Evolutionary conservation across 306 rosid species (phyloP).

Genomic region (Ceratonia siliqua): DNA sequence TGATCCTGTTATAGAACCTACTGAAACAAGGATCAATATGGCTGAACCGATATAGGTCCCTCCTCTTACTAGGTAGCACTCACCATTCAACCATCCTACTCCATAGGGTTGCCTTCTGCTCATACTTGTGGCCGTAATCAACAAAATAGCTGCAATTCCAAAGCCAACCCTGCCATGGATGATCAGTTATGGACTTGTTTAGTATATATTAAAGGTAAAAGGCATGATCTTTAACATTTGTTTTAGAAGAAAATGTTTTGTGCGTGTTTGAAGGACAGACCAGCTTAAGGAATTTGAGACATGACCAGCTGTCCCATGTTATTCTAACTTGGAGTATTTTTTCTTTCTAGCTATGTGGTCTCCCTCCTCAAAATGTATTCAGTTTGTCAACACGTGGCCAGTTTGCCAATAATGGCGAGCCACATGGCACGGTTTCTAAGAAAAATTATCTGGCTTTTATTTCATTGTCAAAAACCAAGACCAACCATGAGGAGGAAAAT

Average conservation of each 20-base stretch:
- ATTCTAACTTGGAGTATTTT: not conserved
- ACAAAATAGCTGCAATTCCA: conserved; percentile 51
- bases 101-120: conserved; percentile 68
- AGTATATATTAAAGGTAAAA: conserved; percentile 4
- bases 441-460: conserved; percentile 7
- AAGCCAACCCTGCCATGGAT: conserved; percentile 72
- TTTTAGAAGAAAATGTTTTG: not conserved
- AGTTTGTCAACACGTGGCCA: conserved; percentile 39
- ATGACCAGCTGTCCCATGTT: conserved; percentile 29
- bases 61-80: conserved; percentile 70
- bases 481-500: conserved; percentile 2
- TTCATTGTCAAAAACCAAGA: conserved; percentile 13
- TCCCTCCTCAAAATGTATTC: conserved; percentile 29
- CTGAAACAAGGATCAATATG: conserved; percentile 49
- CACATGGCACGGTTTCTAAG: conserved; percentile 26
- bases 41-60: conserved; percentile 65
- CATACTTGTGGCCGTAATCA: conserved; percentile 74
- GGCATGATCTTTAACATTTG: not conserved
- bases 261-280: conserved; percentile 6
- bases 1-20: conserved; percentile 52
- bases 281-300: conserved; percentile 16
- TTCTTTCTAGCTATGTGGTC: not conserved
- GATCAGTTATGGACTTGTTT: conserved; percentile 10
- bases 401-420: conserved; percentile 32
- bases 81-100: conserved; percentile 81